These are phyloP conservation scores for Pyrenochaeta sp. DNA, from an alignment of 2,329 filamentous ascomycete genomes.

Conservation along the genomic window DNA sequence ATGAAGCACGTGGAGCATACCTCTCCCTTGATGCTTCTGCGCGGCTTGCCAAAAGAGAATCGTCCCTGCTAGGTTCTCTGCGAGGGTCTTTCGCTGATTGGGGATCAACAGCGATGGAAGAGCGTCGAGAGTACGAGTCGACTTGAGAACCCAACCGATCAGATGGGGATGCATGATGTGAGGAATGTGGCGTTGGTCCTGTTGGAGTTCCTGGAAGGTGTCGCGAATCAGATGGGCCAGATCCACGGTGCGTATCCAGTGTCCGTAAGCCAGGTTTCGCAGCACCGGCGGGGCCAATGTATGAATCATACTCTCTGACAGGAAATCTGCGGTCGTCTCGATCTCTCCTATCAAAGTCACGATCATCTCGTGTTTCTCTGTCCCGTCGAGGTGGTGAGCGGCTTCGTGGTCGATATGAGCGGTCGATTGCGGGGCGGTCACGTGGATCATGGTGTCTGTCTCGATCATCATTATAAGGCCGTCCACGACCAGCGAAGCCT, in stretches of 20 bases:
- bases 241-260: slow-evolving; percentile 41
- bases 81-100: slow-evolving; percentile 40
- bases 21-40: slow-evolving; percentile 56
- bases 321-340: slow-evolving; percentile 54
- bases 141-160: slow-evolving; percentile 41
- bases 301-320: slow-evolving; percentile 55
- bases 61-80: slow-evolving; percentile 53
- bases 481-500: slow-evolving; percentile 54
- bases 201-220: slow-evolving; percentile 44
- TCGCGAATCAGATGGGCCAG: slow-evolving; percentile 36
- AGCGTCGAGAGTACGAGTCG: slow-evolving; percentile 46
- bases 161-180: slow-evolving; percentile 40
- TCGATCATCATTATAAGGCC: slow-evolving; percentile 57
- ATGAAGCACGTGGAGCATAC: slow-evolving; percentile 57
- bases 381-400: slow-evolving; percentile 68
- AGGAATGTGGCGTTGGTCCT: slow-evolving; percentile 40
- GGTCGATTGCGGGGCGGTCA: slow-evolving; percentile 39
- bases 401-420: slow-evolving; percentile 67
- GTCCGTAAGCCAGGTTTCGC: slow-evolving; percentile 38
- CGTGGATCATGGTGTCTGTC: slow-evolving; percentile 57
- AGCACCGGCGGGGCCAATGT: slow-evolving; percentile 44
- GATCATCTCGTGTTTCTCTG: slow-evolving; percentile 51
- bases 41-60: slow-evolving; percentile 55
- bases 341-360: slow-evolving; percentile 49
- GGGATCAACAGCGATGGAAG: slow-evolving; percentile 46